Percentiles rank a stretch among this genome's conserved stretches.
These are phyloP conservation scores for Trematosphaeria pertusa DNA, from an alignment of 2,329 filamentous ascomycete species.

Conservation along the genomic window DNA sequence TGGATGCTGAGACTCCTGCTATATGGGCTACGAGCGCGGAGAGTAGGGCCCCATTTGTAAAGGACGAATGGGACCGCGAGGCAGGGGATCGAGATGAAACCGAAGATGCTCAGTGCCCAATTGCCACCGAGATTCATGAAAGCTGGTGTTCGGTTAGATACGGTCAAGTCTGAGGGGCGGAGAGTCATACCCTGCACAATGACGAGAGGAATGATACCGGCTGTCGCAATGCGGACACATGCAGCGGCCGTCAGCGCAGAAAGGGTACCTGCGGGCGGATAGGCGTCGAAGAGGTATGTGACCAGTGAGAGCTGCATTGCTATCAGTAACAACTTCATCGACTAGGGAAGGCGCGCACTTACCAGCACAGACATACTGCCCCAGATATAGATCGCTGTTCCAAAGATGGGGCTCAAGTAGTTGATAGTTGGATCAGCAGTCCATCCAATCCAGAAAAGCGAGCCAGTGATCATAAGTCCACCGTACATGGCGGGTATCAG, in stretches of 20 bases:
- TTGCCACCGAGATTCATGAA: conserved; percentile 31
- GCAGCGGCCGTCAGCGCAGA: conserved; percentile 45
- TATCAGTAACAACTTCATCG: conserved; percentile 1
- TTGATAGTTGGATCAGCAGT: conserved; percentile 35
- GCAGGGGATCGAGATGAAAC: conserved; percentile 30
- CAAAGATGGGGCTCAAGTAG: conserved; percentile 39
- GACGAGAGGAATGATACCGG: conserved; percentile 41
- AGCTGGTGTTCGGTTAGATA: conserved; percentile 7
- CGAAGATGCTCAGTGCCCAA: conserved; percentile 34
- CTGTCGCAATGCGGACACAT: conserved; percentile 34
- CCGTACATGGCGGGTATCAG: conserved; percentile 46
- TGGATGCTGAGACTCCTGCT: conserved; percentile 18
- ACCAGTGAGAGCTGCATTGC: conserved; percentile 36
- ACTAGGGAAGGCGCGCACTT: conserved; percentile 1
- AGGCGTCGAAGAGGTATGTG: conserved; percentile 49
- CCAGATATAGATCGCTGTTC: conserved; percentile 43
- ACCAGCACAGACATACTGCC: conserved; percentile 37
- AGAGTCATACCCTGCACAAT: conserved; percentile 36
- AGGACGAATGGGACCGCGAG: conserved; percentile 24
- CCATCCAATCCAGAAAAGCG: conserved; percentile 48
- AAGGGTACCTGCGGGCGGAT: conserved; percentile 42
- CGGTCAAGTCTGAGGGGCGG: not conserved
- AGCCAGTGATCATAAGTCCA: conserved; percentile 32
- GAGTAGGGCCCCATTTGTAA: conserved; percentile 29
- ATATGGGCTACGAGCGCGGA: conserved; percentile 17